Base-by-base conservation (phyloP, 345 rosid genomes). In the Limnanthes douglasii region DNA sequence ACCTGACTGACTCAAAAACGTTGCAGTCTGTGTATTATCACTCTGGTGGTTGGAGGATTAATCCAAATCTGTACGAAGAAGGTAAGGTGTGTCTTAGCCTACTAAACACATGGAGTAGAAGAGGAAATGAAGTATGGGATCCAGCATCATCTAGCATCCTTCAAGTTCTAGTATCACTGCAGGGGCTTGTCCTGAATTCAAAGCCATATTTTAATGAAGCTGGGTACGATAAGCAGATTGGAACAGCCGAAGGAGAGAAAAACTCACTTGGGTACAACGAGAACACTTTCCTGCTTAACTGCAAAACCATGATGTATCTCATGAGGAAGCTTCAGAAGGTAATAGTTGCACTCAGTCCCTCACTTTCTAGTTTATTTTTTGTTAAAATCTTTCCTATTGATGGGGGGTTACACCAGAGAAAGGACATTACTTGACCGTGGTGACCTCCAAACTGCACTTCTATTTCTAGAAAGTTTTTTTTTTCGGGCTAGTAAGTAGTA, bases 41-140 rank as follows among this genome's bases (percentile, higher is more conserved):
- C 64, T 92, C 99, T 37, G 95, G 99, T 45, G 96, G 99, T 45
- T 92, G 94, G 95, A 69, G 93, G 45, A 59, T 85, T 59, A 92
- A 92, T 51, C 99, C 99, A 0, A 92, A 92, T 70, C 44, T 85
- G 44, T 85, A 85, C 0, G 99, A 81, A 64, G 94, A 75, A 60
- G 96, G 99, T 30, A 92, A 81, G 62, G 93, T 92, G 48, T 92
- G 95, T 73, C 96, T 92, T 47, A 92, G 96, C 74, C 94, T 92
- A 50, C 59, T 92, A 26, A 92, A 81, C 57, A 92, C 99, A 22
- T 92, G 99, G 99, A 64, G 86, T 25, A 96, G 99, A 44, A 69
- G 70, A 59, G 95, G 93, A 60, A 85, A 78, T 30, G 96, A 92
- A 78, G 93, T 81, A 10, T 92, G 99, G 99, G 85, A 78, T 72